Base-by-base conservation (phyloP, 2,329 filamentous ascomycete species). In the Drechmeria coniospora region DNA sequence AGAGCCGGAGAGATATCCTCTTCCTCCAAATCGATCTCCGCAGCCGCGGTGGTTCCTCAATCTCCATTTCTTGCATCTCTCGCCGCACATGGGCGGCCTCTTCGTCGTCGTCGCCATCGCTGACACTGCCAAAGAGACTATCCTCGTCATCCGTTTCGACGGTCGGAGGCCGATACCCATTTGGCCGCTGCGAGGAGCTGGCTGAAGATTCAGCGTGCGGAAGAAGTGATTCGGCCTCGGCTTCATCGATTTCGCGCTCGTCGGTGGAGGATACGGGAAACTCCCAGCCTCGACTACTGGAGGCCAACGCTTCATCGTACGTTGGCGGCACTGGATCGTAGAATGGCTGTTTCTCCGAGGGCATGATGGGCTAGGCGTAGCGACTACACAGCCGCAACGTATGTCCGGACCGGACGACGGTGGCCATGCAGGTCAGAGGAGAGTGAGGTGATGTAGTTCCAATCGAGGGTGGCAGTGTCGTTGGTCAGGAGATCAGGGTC, bases 21-120 rank as follows among this genome's bases (percentile, higher is more conserved):
- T 73, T 73, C 27, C 62, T 58, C 60, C 65, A 72, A 29, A 57
- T 46, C 3, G 57, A 60, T 15, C 59, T 49, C 17, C 54, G 50
- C 29, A 54, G 41, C 32, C 51, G 46, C 26, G 56, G 50, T 16
- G 73, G 71, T 40, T 92, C 83, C 43, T 83, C 69, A 23, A 92
- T 71, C 40, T 92, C 83, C 66, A 92, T 74, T 65, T 94, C 79
- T 46, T 92, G 73, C 59, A 95, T 77, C 54, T 90, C 81, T 39
- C 78, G 68, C 36, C 81, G 74, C 42, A 90, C 65, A 36, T 74
- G 71, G 18, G 69, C 71, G 21, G 71, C 71, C 38, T 79, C 66
- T 18, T 51, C 65, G 22, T 50, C 49, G 26, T 58, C 57, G 28
- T 54, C 57, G 8, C 11, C 15, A 15, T 36, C 58, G 14, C 52